Conservation (phyloP, 805 yeast genomes). For the Ogataea nakhonphanomensis region DNA sequence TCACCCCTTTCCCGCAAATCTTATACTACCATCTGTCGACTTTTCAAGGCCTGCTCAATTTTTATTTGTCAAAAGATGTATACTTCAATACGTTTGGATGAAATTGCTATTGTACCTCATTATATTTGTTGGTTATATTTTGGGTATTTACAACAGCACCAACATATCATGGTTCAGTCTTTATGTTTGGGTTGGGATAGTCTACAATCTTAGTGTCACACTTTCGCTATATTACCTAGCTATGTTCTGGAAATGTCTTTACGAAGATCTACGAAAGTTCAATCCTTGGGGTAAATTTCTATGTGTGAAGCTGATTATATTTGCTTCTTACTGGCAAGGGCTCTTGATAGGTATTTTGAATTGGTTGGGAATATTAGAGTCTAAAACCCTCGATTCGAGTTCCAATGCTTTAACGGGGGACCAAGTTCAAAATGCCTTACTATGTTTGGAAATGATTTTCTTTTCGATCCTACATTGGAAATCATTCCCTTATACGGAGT, state of each 20-base stretch:
- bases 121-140: slow-evolving; percentile 43
- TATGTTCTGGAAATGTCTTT: slow-evolving; percentile 88
- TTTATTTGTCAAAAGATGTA: slow-evolving; percentile 73
- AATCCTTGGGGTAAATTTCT: slow-evolving; percentile 90
- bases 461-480: slow-evolving; percentile 88
- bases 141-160: slow-evolving; percentile 50
- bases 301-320: slow-evolving; percentile 89
- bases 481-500: slow-evolving; percentile 79
- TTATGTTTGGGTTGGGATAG: slow-evolving; percentile 60
- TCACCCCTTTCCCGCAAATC: slow-evolving; percentile 58
- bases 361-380: slow-evolving; percentile 42
- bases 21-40: slow-evolving; percentile 58
- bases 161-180: slow-evolving; percentile 46
- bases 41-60: slow-evolving; percentile 84
- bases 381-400: slow-evolving; percentile 31
- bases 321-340: slow-evolving; percentile 99
- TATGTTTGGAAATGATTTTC: slow-evolving; percentile 79
- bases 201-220: slow-evolving; percentile 79
- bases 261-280: slow-evolving; percentile 69
- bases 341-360: slow-evolving; percentile 52
- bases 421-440: slow-evolving; percentile 73
- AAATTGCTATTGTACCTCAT: slow-evolving; percentile 76
- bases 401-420: slow-evolving; percentile 29
- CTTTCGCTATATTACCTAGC: slow-evolving; percentile 82
- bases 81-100: slow-evolving; percentile 92